A percentile compares a stretch with the other conserved stretches of the same genome.
Evolutionary conservation across 1,139 yeast species (phyloP).

Genomic region (Suhomyces atakaporum): DNA sequence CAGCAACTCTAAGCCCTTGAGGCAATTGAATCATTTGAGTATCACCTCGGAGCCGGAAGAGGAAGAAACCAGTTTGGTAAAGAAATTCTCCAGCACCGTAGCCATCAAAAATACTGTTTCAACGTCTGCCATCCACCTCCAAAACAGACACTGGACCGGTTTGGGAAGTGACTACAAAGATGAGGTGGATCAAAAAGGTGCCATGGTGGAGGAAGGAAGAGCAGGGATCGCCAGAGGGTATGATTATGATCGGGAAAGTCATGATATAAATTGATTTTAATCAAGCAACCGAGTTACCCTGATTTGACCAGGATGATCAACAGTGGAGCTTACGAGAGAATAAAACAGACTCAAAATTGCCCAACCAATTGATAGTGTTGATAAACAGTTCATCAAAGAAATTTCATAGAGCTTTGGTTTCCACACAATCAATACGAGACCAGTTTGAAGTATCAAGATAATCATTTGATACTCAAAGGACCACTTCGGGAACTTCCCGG

Average conservation of each 20-base stretch:
- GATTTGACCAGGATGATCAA: too few species aligned
- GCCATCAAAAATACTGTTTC: slow-evolving; percentile 79
- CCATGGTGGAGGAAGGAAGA: slow-evolving; percentile 77
- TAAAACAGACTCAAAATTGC: too few species aligned
- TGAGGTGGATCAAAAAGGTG: slow-evolving; percentile 55
- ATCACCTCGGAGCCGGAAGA: slow-evolving; percentile 42
- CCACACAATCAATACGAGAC: too few species aligned
- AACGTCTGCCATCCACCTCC: slow-evolving; percentile 80
- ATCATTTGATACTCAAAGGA: too few species aligned
- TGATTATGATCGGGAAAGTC: slow-evolving; percentile 28
- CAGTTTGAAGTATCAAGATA: too few species aligned
- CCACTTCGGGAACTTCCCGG: too few species aligned
- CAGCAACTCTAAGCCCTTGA: slow-evolving; percentile 70
- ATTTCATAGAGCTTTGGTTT: too few species aligned
- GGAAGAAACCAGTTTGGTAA: slow-evolving; percentile 44
- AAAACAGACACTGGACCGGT: slow-evolving; percentile 82
- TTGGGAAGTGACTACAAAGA: slow-evolving; percentile 76
- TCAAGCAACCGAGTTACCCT: too few species aligned
- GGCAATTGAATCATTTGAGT: slow-evolving; percentile 65
- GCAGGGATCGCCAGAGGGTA: slow-evolving; percentile 91
- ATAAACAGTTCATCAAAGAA: too few species aligned
- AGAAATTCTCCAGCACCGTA: slow-evolving; percentile 60
- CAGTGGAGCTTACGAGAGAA: too few species aligned
- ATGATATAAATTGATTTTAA: too few species aligned
- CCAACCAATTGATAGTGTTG: too few species aligned